Evolutionary conservation across 371 early-diverging fungal genomes (phyloP).

Genomic region (Actinomucor elegans): DNA sequence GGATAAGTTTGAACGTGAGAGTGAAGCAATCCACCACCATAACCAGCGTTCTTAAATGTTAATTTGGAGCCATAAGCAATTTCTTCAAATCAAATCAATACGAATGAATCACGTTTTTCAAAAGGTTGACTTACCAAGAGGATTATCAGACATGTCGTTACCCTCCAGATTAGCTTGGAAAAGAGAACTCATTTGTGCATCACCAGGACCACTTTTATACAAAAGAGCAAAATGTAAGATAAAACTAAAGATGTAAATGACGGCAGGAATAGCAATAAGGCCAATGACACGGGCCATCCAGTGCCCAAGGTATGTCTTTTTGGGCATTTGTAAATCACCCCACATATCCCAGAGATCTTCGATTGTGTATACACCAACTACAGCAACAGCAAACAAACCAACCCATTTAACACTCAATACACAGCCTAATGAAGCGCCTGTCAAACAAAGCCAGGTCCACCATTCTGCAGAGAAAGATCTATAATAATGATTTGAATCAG

Average conservation of each 20-base stretch:
- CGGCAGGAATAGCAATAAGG: constrained; percentile 86
- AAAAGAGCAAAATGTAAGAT: constrained; percentile 92
- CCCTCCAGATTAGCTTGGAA: constrained; percentile 96
- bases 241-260: constrained; percentile 91
- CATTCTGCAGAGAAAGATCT: constrained; percentile 83
- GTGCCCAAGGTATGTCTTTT: constrained; percentile 71
- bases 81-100: too few species aligned
- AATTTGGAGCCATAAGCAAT: constrained; percentile 93
- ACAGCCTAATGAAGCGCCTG: constrained; percentile 92
- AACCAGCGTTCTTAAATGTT: constrained; percentile 84
- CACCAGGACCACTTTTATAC: constrained; percentile 89
- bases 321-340: constrained; percentile 80
- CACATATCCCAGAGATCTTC: constrained; percentile 93
- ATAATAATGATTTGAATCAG: not conserved
- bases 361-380: constrained; percentile 95
- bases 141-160: constrained; percentile 77
- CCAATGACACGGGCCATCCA: constrained; percentile 79
- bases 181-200: constrained; percentile 97
- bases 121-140: constrained; percentile 62
- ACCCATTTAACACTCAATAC: constrained; percentile 99
- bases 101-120: not conserved
- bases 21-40: constrained; percentile 97
- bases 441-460: constrained; percentile 86
- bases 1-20: constrained; percentile 97
- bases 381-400: constrained; percentile 92